These are phyloP conservation scores for Tolypocladium endophyticum DNA, from an alignment of 2,329 filamentous ascomycete species.

Conservation along the genomic window DNA sequence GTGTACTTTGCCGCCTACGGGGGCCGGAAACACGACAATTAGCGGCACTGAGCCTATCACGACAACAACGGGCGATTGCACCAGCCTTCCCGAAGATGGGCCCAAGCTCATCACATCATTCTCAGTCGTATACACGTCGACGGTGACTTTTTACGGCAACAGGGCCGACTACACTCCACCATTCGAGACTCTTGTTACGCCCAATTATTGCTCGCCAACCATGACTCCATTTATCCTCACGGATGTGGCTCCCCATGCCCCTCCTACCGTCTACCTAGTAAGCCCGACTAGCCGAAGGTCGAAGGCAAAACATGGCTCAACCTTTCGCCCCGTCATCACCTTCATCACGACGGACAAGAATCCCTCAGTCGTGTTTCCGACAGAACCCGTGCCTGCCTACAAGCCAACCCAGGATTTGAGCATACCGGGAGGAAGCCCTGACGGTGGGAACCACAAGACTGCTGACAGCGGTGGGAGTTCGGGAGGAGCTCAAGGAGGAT, in stretches of 20 bases:
- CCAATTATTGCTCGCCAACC: conserved; percentile 22
- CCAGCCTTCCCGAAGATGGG: conserved; percentile 10
- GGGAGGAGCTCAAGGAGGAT: not conserved
- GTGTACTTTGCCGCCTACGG: not conserved
- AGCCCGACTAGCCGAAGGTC: not conserved
- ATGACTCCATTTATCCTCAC: conserved; percentile 3
- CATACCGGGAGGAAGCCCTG: conserved; percentile 1
- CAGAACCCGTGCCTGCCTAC: conserved; percentile 28
- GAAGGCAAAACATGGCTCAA: not conserved
- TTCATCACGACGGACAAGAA: conserved; percentile 46
- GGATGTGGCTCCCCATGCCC: not conserved
- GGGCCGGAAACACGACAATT: not conserved
- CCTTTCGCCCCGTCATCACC: conserved; percentile 21
- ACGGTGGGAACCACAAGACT: conserved; percentile 9
- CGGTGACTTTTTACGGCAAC: conserved; percentile 36
- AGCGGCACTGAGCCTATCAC: not conserved
- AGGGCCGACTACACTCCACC: conserved; percentile 35
- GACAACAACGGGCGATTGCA: conserved; percentile 19
- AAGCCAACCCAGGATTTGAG: conserved; percentile 10
- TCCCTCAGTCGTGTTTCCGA: conserved; percentile 34
- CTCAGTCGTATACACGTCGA: conserved; percentile 37
- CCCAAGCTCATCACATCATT: conserved; percentile 25
- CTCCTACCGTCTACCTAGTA: not conserved
- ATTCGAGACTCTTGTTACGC: conserved; percentile 29
- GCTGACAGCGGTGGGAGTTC: not conserved